Conservation (phyloP, 805 yeast genomes). For the Geotrichum ghanense region DNA sequence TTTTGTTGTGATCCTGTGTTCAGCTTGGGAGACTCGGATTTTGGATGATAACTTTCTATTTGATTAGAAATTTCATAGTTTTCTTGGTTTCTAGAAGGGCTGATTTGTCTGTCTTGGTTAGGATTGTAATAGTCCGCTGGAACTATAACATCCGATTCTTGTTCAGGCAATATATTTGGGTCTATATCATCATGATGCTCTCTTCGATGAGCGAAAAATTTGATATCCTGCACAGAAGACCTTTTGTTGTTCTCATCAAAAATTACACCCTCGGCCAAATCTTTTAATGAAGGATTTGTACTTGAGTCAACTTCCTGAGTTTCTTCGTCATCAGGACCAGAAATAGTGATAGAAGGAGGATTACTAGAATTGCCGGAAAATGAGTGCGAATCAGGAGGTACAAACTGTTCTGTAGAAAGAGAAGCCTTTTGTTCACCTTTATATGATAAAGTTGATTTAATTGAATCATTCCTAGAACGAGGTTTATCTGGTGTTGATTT, state of each 20-base stretch:
- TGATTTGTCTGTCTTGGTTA: too few relatives aligned
- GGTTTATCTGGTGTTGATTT: too few relatives aligned
- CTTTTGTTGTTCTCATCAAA: not conserved
- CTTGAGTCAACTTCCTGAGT: too few relatives aligned
- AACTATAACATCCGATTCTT: too few relatives aligned
- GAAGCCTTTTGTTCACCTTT: not conserved
- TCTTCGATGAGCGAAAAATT: slow-evolving; percentile 6
- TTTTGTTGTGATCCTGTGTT: not conserved
- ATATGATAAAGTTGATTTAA: not conserved
- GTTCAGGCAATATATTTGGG: too few relatives aligned
- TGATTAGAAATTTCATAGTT: too few relatives aligned
- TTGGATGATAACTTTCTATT: too few relatives aligned
- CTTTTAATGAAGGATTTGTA: not conserved
- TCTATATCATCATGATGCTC: not conserved
- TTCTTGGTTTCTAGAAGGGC: too few relatives aligned
- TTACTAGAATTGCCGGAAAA: not conserved
- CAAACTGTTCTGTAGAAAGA: too few relatives aligned
- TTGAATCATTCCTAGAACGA: not conserved
- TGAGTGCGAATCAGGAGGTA: not conserved
- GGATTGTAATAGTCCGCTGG: not conserved
- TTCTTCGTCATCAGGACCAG: not conserved
- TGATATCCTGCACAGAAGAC: slow-evolving; percentile 6
- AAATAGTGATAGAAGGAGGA: not conserved
- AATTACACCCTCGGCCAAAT: not conserved
- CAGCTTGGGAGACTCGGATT: too few relatives aligned